Percentiles rank a stretch among this genome's conserved stretches.
Evolutionary conservation across 139 green algal species (phyloP).

Genomic region (Zygnema circumcarinatum): DNA sequence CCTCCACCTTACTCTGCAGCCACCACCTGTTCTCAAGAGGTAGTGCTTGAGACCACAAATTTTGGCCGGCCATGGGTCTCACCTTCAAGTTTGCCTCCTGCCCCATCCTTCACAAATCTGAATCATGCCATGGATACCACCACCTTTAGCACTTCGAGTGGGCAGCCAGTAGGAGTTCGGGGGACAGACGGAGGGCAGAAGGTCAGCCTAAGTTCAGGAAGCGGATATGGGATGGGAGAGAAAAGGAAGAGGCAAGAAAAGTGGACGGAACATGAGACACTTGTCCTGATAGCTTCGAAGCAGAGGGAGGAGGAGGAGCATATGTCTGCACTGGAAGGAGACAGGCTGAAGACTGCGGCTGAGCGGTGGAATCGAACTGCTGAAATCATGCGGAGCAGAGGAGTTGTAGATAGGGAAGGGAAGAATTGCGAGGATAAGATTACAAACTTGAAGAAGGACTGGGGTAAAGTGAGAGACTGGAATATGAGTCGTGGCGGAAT

Average conservation of each 20-base stretch:
- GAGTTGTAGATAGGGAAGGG: not conserved
- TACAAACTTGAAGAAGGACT: not conserved
- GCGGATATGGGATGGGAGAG: not conserved
- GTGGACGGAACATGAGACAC: not conserved
- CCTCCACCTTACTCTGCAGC: not conserved
- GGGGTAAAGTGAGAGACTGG: not conserved
- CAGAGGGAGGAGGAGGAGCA: not conserved
- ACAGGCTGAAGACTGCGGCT: not conserved
- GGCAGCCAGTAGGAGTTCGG: not conserved
- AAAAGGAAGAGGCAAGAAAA: conserved; percentile 17
- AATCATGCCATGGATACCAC: not conserved
- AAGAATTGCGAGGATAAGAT: not conserved
- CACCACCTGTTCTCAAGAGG: not conserved
- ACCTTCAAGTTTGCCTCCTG: not conserved
- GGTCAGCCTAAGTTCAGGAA: not conserved
- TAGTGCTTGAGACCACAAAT: not conserved
- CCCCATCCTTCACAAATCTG: not conserved
- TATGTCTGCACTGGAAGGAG: not conserved
- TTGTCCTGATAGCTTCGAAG: not conserved
- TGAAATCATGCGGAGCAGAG: not conserved
- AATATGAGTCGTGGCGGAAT: not conserved
- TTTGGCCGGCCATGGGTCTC: not conserved
- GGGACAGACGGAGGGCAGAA: not conserved
- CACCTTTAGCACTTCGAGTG: not conserved
- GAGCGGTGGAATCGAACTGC: not conserved